A percentile compares a stretch with the other conserved stretches of the same genome.
phyloP scores from a whole-genome alignment of 208 protist genomes.

The Trypanosoma caninum region DNA sequence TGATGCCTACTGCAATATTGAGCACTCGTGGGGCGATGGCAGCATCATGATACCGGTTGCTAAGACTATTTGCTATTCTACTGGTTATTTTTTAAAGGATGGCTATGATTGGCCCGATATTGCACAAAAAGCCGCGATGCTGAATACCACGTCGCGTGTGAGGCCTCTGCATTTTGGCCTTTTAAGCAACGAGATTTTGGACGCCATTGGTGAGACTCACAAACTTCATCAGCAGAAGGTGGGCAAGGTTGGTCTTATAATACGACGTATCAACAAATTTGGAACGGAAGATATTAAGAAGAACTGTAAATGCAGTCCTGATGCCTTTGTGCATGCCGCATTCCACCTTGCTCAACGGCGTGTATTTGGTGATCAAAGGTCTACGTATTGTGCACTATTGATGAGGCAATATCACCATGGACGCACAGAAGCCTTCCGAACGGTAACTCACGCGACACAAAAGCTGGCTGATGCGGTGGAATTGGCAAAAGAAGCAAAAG shows the following conservation, averaged over 20 bases:
- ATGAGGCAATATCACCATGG: slow-evolving; percentile 28
- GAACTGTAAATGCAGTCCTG: slow-evolving; percentile 20
- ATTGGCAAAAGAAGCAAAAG: not conserved
- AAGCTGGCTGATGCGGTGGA: slow-evolving; percentile 5
- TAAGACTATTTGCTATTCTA: slow-evolving; percentile 12
- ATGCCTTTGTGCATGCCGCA: slow-evolving; percentile 27
- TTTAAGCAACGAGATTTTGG: not conserved
- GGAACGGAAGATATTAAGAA: slow-evolving; percentile 25
- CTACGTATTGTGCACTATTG: slow-evolving; percentile 24
- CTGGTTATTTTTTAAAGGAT: slow-evolving; percentile 1
- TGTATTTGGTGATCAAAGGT: slow-evolving; percentile 25
- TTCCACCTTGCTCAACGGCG: slow-evolving; percentile 24
- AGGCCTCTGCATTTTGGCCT: slow-evolving; percentile 10
- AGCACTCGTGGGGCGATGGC: slow-evolving; percentile 29
- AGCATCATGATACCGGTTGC: slow-evolving; percentile 16
- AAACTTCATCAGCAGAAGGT: slow-evolving; percentile 4
- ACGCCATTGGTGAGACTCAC: slow-evolving; percentile 10
- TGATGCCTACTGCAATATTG: slow-evolving; percentile 20
- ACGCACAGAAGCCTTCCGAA: slow-evolving; percentile 19
- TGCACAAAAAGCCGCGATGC: not conserved
- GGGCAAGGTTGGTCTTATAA: slow-evolving; percentile 1
- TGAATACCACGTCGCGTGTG: not conserved
- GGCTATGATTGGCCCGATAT: not conserved
- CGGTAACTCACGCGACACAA: slow-evolving; percentile 18
- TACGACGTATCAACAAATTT: slow-evolving; percentile 13